Evolutionary conservation across 257 asterid species (phyloP).

Genomic region (Nicotiana obtusifolia): DNA sequence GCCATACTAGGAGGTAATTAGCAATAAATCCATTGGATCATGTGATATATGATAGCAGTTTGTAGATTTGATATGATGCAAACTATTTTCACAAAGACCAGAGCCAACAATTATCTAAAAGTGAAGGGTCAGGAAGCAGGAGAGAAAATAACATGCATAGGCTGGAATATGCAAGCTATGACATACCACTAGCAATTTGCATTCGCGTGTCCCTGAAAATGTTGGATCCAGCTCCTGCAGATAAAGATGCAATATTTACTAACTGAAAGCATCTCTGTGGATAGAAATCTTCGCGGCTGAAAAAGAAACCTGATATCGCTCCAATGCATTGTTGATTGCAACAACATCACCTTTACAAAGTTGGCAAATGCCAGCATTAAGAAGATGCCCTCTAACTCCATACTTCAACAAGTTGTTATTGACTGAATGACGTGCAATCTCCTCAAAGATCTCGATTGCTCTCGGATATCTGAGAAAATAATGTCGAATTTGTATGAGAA

Average conservation of each 20-base stretch:
- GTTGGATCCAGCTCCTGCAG: slow-evolving; percentile 94
- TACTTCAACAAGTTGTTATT: slow-evolving; percentile 82
- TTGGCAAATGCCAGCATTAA: slow-evolving; percentile 97
- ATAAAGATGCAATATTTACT: slow-evolving; percentile 9
- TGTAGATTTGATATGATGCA: background rate
- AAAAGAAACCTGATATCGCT: slow-evolving; percentile 58
- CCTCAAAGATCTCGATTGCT: slow-evolving; percentile 85
- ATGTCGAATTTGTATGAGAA: background rate
- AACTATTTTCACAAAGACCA: background rate
- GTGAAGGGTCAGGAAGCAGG: background rate
- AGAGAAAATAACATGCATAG: background rate
- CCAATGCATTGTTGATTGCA: slow-evolving; percentile 85
- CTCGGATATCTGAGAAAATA: slow-evolving; percentile 63
- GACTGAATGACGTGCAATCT: slow-evolving; percentile 81
- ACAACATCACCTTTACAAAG: slow-evolving; percentile 91
- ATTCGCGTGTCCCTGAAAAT: slow-evolving; percentile 90
- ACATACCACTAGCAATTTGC: slow-evolving; percentile 70
- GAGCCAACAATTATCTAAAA: background rate
- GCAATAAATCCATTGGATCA: background rate
- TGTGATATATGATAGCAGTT: background rate
- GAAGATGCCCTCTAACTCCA: slow-evolving; percentile 98
- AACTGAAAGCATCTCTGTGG: background rate
- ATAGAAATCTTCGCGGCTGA: background rate
- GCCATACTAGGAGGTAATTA: background rate
- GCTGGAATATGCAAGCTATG: background rate